These are phyloP conservation scores for Talaromyces pinophilus DNA, from an alignment of 2,329 filamentous ascomycete genomes.

Conservation along the genomic window DNA sequence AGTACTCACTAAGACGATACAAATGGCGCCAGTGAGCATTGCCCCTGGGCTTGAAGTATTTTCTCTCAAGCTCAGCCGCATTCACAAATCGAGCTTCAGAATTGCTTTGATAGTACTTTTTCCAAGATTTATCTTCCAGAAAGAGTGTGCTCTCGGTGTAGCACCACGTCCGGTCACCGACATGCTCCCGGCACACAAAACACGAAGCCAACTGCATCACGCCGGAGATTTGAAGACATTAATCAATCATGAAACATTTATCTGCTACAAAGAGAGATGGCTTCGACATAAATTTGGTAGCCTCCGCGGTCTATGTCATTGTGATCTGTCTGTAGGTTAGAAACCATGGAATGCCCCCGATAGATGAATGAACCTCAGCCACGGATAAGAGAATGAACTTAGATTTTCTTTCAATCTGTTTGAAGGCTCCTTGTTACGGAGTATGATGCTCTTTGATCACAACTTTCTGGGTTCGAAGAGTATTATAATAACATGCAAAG, in stretches of 20 bases:
- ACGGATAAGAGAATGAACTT: not conserved
- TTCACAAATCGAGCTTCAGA: not conserved
- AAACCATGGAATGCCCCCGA: not conserved
- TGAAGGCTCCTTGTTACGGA: too few species aligned
- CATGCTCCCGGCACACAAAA: not conserved
- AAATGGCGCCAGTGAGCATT: not conserved
- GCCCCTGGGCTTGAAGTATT: not conserved
- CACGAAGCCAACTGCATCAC: not conserved
- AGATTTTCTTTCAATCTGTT: too few species aligned
- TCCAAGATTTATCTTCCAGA: not conserved
- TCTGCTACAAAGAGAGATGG: not conserved
- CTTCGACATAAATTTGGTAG: not conserved
- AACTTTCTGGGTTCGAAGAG: too few species aligned
- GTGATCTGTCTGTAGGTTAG: not conserved
- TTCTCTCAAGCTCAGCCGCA: not conserved
- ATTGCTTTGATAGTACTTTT: not conserved
- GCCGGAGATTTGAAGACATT: too few species aligned
- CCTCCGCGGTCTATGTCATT: constrained; percentile 2
- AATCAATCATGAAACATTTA: too few species aligned
- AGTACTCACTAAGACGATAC: constrained; percentile 13
- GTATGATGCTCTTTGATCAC: too few species aligned
- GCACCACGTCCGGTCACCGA: not conserved
- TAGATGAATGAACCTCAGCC: too few species aligned
- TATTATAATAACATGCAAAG: too few species aligned
- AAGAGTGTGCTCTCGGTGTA: not conserved